Conservation (phyloP, 495 filamentous ascomycete species). For the Penicillium atrosanguineum region DNA sequence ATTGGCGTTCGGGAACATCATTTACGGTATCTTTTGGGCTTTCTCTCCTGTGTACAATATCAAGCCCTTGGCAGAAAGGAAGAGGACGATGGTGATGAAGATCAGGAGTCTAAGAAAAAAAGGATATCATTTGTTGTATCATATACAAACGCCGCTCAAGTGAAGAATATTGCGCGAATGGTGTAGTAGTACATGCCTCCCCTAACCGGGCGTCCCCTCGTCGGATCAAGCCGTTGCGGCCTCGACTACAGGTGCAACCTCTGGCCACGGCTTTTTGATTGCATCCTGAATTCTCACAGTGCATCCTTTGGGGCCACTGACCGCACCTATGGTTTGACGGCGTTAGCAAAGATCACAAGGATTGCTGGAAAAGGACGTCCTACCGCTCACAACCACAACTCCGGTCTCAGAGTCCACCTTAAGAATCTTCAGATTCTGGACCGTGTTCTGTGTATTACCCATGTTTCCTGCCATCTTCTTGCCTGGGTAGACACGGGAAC, state of each 20-base stretch:
- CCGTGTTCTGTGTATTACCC: conserved; percentile 81
- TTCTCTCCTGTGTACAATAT: not conserved
- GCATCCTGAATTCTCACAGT: conserved; percentile 86
- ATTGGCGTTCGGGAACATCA: conserved; percentile 25
- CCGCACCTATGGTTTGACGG: conserved; percentile 51
- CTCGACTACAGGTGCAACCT: conserved; percentile 42
- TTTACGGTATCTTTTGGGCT: conserved; percentile 9
- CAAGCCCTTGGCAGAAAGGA: not conserved
- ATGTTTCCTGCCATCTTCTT: conserved; percentile 98
- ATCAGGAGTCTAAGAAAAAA: conserved; percentile 15
- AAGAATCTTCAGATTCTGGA: conserved; percentile 86
- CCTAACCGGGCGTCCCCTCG: conserved; percentile 11
- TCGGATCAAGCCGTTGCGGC: conserved; percentile 31
- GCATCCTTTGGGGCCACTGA: conserved; percentile 82
- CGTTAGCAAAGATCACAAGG: conserved; percentile 5
- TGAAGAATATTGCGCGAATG: conserved; percentile 36
- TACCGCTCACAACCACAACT: conserved; percentile 83
- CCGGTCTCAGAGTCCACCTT: conserved; percentile 82
- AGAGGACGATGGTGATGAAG: not conserved
- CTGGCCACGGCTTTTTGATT: conserved; percentile 84
- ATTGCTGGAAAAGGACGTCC: conserved; percentile 7
- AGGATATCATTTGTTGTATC: conserved; percentile 50
- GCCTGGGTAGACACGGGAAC: conserved; percentile 86
- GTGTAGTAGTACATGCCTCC: conserved; percentile 43
- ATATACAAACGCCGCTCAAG: conserved; percentile 47